phyloP scores from a whole-genome alignment of 2,329 filamentous ascomycete genomes.

The Epicoccum nigrum region DNA sequence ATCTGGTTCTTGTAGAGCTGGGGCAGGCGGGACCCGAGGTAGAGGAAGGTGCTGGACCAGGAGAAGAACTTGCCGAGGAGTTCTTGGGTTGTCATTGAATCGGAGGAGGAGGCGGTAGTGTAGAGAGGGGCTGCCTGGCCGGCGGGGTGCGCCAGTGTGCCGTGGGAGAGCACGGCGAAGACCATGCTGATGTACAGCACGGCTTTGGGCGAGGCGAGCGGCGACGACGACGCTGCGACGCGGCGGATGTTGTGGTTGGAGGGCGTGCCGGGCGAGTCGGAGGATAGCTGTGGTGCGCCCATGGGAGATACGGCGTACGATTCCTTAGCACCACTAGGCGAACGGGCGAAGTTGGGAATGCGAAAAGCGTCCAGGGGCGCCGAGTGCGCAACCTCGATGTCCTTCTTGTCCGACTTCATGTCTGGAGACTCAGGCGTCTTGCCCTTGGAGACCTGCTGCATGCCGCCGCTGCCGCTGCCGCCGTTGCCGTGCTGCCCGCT shows the following conservation, averaged over 20 bases:
- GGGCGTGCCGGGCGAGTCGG: conserved; percentile 21
- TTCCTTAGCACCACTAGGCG: conserved; percentile 35
- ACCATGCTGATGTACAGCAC: conserved; percentile 55
- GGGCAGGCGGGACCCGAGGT: conserved; percentile 53
- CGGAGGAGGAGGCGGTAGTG: conserved; percentile 23
- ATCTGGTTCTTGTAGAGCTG: conserved; percentile 70
- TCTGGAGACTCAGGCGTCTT: conserved; percentile 21
- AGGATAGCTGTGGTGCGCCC: neutral
- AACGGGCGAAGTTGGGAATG: conserved; percentile 47
- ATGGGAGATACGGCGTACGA: conserved; percentile 30
- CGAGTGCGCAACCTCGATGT: conserved; percentile 30
- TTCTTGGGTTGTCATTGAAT: conserved; percentile 20
- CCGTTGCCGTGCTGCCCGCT: conserved; percentile 24
- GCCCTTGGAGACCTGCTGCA: conserved; percentile 36
- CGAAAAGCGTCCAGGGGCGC: conserved; percentile 44
- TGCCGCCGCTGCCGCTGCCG: conserved; percentile 26
- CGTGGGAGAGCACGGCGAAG: conserved; percentile 50
- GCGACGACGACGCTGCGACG: conserved; percentile 48
- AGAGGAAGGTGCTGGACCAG: conserved; percentile 52
- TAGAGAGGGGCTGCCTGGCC: conserved; percentile 24
- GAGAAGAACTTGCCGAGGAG: conserved; percentile 52
- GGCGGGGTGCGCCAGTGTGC: conserved; percentile 30
- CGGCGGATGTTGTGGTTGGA: conserved; percentile 41
- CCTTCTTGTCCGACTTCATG: conserved; percentile 19
- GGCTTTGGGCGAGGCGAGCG: conserved; percentile 54